These are phyloP conservation scores for Pelargonium myrrhifolium DNA, from an alignment of 441 rosid genomes.

Conservation along the genomic window DNA sequence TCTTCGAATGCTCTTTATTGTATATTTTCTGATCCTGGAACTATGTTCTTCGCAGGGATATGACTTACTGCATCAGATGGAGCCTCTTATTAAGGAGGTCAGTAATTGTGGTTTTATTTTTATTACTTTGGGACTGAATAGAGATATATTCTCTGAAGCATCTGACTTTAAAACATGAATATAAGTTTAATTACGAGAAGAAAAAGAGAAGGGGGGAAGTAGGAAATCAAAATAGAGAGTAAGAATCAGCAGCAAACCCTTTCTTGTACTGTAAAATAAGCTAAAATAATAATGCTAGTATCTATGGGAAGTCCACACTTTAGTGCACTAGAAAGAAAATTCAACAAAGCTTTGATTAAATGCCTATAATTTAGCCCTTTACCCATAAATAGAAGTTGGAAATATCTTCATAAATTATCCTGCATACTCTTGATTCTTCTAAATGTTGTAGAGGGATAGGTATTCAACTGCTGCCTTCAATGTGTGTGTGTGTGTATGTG, in stretches of 20 bases:
- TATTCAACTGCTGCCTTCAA: too few species aligned
- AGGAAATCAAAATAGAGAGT: not conserved
- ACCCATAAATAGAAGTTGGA: not conserved
- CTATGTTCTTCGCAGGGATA: slow-evolving; percentile 52
- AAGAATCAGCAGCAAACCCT: not conserved
- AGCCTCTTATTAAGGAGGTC: slow-evolving; percentile 96
- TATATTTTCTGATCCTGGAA: slow-evolving; percentile 17
- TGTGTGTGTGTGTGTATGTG: too few species aligned
- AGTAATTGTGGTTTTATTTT: slow-evolving; percentile 11
- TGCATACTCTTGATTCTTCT: not conserved
- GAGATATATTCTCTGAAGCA: not conserved
- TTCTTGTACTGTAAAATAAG: not conserved
- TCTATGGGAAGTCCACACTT: not conserved
- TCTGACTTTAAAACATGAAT: not conserved
- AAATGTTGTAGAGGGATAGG: not conserved
- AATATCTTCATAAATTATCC: not conserved
- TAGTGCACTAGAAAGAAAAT: not conserved
- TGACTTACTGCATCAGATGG: slow-evolving; percentile 96
- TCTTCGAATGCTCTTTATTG: slow-evolving; percentile 14
- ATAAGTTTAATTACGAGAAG: not conserved
- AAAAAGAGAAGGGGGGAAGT: not conserved
- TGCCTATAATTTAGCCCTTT: not conserved
- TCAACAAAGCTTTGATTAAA: not conserved
- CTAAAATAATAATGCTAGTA: not conserved
- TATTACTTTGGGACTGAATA: not conserved